phyloP scores from a whole-genome alignment of 306 rosid genomes.

The Acmispon strigosus region DNA sequence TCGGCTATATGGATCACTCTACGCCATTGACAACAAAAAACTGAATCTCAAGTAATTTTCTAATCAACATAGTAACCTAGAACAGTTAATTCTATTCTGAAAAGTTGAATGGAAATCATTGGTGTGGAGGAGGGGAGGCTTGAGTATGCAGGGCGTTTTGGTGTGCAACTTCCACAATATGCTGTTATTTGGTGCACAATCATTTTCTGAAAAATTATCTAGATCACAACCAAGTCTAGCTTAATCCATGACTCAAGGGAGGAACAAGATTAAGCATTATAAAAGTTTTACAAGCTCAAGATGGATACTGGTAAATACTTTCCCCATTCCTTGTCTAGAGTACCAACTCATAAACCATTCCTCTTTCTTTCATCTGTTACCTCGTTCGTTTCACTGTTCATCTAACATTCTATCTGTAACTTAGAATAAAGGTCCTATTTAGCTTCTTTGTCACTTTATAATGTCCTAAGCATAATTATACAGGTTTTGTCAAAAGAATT shows the following conservation, averaged over 20 bases:
- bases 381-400: no score
- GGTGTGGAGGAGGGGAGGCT: neutral
- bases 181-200: constrained; percentile 3
- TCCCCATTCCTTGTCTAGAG: neutral
- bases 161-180: neutral
- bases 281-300: neutral
- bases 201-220: neutral
- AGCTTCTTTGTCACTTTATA: neutral
- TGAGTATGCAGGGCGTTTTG: neutral
- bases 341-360: neutral
- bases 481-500: neutral
- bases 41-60: neutral
- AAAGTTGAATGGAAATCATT: neutral
- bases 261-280: neutral
- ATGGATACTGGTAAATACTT: neutral
- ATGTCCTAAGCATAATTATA: neutral
- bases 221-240: neutral
- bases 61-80: neutral
- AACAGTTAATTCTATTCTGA: neutral
- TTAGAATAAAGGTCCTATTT: neutral
- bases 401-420: neutral
- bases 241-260: neutral
- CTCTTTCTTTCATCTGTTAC: neutral
- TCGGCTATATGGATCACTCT: no score
- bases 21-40: no score